Percentiles rank a stretch among this genome's conserved stretches.
Conservation (phyloP, 805 yeast genomes). For the Starmerella khaoyaiensis region DNA sequence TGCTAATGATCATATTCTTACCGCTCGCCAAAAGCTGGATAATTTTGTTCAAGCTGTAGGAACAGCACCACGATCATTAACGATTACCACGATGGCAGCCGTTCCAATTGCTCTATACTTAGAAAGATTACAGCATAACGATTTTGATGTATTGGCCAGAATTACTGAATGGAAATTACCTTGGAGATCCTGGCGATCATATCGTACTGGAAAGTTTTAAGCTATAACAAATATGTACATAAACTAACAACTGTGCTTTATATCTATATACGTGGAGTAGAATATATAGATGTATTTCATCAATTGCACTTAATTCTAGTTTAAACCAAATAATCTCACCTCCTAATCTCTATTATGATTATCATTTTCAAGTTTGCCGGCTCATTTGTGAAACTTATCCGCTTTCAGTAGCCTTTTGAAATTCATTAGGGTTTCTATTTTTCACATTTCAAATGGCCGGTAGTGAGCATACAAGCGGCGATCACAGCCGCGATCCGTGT, state of each 20-base stretch:
- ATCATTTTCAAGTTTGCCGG: too few species aligned
- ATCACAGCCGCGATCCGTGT: constrained; percentile 98
- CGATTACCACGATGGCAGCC: constrained; percentile 53
- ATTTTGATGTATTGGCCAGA: constrained; percentile 44
- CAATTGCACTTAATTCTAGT: too few species aligned
- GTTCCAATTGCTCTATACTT: constrained; percentile 55
- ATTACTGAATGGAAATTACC: constrained; percentile 54
- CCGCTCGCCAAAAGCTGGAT: constrained; percentile 47
- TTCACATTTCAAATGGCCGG: constrained; percentile 6
- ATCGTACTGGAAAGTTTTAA: constrained; percentile 32
- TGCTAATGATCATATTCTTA: constrained; percentile 68
- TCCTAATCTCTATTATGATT: too few species aligned
- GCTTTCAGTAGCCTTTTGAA: too few species aligned
- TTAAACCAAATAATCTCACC: too few species aligned
- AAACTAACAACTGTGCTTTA: background rate
- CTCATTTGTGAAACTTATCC: too few species aligned
- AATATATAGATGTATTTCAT: too few species aligned
- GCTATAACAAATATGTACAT: background rate
- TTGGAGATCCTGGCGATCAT: constrained; percentile 42
- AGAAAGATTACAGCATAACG: constrained; percentile 43
- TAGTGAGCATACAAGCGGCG: constrained; percentile 37
- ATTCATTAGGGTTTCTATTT: too few species aligned
- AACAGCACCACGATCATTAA: constrained; percentile 40
- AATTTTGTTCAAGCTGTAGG: constrained; percentile 32
- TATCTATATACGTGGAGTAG: too few species aligned